Base-by-base conservation (phyloP, 1,139 yeast species). In the Meyerozyma sp. region DNA sequence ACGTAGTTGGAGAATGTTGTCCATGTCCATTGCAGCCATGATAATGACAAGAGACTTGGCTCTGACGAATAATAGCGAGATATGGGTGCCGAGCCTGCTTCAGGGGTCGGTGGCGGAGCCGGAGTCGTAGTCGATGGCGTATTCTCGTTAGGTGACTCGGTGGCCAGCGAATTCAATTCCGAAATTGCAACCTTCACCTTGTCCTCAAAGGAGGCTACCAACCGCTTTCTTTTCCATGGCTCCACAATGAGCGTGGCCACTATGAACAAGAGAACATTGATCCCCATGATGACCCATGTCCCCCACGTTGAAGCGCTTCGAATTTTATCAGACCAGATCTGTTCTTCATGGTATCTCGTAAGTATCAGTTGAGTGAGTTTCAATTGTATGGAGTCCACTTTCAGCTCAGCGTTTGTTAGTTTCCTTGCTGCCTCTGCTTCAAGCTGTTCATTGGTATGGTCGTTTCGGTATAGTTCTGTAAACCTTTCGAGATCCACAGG, bases 271-370 rank as follows among this genome's bases (percentile, higher is more conserved):
- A 86, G 48, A 18, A 93, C 76, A 64, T 94, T 94, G 51, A 90
- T 76, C 1, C 91, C 94, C 95, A 90, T 90, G 41, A 94, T 73
- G 1, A 84, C 70, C 77, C 95, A 82, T 0, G 99, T 93, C 1
- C 98, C 98, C 95, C 96, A 94, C 0, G 98, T 91, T 8, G 96
- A 88, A 2, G 95, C 90, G 48, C 94, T 75, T 49, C 98, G 71
- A 47, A 93, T 93, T 62, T 91, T 91, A 63, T 94, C 98, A 4
- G 96, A 88, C 98, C 98, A 94, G 4, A 93, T 82, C 63, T 94
- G 98, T 57, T 94, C 99, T 58, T 94, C 98, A 50, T 93, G 96
- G 56, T 94, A 94, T 51, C 98, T 68, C 1, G 93, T 82, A 54
- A 91, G 71, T 30, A 94, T 93, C 53, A 88, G 83, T 48, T 82